Conservation (phyloP, 441 rosid species). For the Erodium chrysanthum region DNA sequence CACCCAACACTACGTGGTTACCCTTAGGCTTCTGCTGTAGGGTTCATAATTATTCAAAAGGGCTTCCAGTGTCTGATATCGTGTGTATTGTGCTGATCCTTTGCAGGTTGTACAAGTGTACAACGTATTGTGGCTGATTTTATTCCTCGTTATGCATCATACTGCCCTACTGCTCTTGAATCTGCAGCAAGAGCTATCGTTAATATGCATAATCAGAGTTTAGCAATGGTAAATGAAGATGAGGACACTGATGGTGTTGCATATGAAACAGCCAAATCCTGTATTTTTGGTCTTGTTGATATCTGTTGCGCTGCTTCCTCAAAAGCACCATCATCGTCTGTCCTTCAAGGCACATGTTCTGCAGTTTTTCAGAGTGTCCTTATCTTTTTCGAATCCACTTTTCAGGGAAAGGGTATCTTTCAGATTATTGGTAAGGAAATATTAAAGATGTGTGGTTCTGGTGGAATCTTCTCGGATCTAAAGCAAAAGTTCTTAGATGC, state of each 20-base stretch:
- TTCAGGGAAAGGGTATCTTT: constrained; percentile 40
- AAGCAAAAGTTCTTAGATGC: constrained; percentile 50
- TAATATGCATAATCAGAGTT: constrained; percentile 48
- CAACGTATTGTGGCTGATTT: constrained; percentile 81
- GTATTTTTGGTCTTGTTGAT: constrained; percentile 75
- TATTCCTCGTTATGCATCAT: constrained; percentile 68
- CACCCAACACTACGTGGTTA: not conserved
- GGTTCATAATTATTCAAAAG: not conserved
- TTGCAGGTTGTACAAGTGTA: constrained; percentile 80
- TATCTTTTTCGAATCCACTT: constrained; percentile 50
- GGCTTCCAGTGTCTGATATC: not conserved
- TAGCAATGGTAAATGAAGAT: constrained; percentile 40
- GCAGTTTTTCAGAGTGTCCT: constrained; percentile 61
- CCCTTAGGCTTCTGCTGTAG: not conserved
- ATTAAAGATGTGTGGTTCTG: constrained; percentile 43
- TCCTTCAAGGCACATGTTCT: constrained; percentile 48
- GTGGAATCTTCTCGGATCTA: constrained; percentile 42
- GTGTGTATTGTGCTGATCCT: constrained; percentile 4
- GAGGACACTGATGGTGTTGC: constrained; percentile 65
- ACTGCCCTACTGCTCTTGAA: constrained; percentile 72
- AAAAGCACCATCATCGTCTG: constrained; percentile 39
- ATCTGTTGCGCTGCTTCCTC: constrained; percentile 55
- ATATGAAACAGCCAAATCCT: constrained; percentile 68
- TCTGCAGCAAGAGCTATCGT: constrained; percentile 61
- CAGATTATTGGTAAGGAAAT: constrained; percentile 49